A percentile compares a stretch with the other conserved stretches of the same genome.
Conservation (phyloP, 2,329 filamentous ascomycete species). For the Xylariaceae sp. region DNA sequence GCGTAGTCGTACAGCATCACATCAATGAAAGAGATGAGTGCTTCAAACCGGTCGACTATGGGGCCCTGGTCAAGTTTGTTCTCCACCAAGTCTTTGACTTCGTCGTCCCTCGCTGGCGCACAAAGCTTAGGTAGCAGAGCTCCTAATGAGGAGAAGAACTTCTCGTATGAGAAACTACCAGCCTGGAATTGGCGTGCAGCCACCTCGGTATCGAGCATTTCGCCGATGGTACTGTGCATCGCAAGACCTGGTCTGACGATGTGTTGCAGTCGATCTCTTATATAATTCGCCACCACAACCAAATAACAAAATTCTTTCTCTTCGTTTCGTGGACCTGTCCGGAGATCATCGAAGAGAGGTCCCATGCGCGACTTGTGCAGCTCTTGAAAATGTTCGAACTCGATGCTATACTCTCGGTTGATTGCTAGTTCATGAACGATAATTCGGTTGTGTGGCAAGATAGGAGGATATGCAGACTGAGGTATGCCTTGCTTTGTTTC, state of each 20-base stretch:
- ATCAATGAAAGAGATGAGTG: slow-evolving; percentile 70
- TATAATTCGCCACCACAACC: slow-evolving; percentile 63
- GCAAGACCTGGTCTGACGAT: slow-evolving; percentile 65
- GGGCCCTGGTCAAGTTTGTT: slow-evolving; percentile 55
- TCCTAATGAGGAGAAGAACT: slow-evolving; percentile 72
- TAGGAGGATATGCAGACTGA: slow-evolving; percentile 44
- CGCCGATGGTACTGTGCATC: slow-evolving; percentile 69
- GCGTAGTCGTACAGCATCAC: slow-evolving; percentile 75
- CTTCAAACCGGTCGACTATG: slow-evolving; percentile 71
- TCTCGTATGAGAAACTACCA: slow-evolving; percentile 74
- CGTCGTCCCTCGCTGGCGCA: slow-evolving; percentile 71
- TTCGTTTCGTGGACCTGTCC: slow-evolving; percentile 59
- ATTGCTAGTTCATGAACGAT: slow-evolving; percentile 76
- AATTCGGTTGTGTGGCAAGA: slow-evolving; percentile 66
- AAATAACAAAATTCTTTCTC: slow-evolving; percentile 64
- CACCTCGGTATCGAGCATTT: slow-evolving; percentile 68
- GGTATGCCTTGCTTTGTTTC: slow-evolving; percentile 35
- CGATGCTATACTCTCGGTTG: slow-evolving; percentile 71
- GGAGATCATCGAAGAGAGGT: slow-evolving; percentile 53
- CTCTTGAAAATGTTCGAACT: slow-evolving; percentile 54
- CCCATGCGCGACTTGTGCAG: slow-evolving; percentile 47
- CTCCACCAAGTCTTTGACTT: slow-evolving; percentile 63
- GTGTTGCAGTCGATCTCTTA: slow-evolving; percentile 66
- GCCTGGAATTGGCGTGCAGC: slow-evolving; percentile 63
- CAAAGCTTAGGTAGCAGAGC: slow-evolving; percentile 72